Base-by-base conservation (phyloP, 2,329 filamentous ascomycete species). In the Thermothelomyces thermophilus region DNA sequence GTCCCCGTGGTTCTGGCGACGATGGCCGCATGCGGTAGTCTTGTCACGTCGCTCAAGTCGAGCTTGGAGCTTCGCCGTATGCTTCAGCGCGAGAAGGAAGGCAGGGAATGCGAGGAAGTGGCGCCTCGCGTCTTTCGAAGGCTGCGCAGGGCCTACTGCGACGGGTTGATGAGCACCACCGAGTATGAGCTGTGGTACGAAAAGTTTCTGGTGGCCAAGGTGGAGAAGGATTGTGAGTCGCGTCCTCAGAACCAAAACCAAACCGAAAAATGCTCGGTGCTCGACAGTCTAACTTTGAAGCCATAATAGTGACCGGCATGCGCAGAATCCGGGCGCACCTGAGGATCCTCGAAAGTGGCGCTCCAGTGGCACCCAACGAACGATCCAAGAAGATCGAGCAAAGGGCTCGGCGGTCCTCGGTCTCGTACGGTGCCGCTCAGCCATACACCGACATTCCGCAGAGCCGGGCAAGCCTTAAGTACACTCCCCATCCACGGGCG, bases 21-120 rank as follows among this genome's bases (percentile, higher is more conserved):
- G 2, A 39, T 61, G 16, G 62, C 61, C 28, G 61, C 62, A 13
- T 61, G 60, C 40, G 62, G 62, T 30, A 62, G 61, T 37, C 46
- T 63, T 39, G 57, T 63, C 49, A 63, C 61, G 1, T 58, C 61
- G 14, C 55, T 63, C 53, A 63, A 63, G 50, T 63, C 62, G 9
- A 55, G 57, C 45, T 63, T 59, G 60, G 62, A 63, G 54, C 59
- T 63, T 19, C 56, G 57, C 10, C 58, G 60, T 11, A 63, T 63
- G 62, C 44, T 62, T 34, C 60, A 60, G 53, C 53, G 54, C 39
- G 63, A 63, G 54, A 51, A 57, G 19, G 60, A 62, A 42, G 43
- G 51, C 9, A 53, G 45, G 30, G 52, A 55, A 34, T 53, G 50
- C 16, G 56, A 58, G 10, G 59, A 61, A 14, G 56, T 57, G 35